Base-by-base conservation (phyloP, 2,329 filamentous ascomycete species). In the Colletotrichum filicis region DNA sequence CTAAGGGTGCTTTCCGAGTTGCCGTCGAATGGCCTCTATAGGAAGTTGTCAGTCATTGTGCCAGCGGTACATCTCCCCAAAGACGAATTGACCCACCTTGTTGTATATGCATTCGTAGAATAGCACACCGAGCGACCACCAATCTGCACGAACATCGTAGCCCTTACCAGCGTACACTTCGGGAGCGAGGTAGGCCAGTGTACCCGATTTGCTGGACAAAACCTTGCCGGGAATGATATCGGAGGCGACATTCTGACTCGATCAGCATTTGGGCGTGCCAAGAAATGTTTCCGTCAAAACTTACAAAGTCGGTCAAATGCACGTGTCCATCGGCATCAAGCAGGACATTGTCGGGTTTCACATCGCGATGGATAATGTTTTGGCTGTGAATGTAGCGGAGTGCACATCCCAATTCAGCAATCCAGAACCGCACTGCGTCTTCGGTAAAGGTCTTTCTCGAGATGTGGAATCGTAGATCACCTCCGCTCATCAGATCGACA, bases 71-170 rank as follows among this genome's bases (percentile, higher is more conserved):
- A 42, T 35, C 14, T 42, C 3, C 28, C 22, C 22, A n/a, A 30
- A 24, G n/a, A 19, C 14, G 8, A 3, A 42, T 37, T 55, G 32
- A n/a, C 61, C 28, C 84, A 95, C 95, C 92, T 97, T 98, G 85
- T 97, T 98, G 86, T 98, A 99, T 76, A 99, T 98, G 88, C 97
- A 98, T 83, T 99, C 97, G 83, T 98, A 99, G 82, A 98, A 98
- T n/a, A 97, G 89, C 58, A 99, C 97, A 61, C 97, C 97, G 26
- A 99, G 85, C 6, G 97, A 98, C 97, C 97, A 99, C 97, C 97
- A 99, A 82, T 99, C 97, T 55, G 97, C 95, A 77, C 97, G 94
- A 59, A 92, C 91, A 73, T 94, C 92, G 80, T 99, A 99, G 52
- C 97, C 97, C 74, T 92, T 92, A 61, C 96, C 96, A 76, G 92